Base-by-base conservation (phyloP, 495 filamentous ascomycete genomes). In the Penicillium angulare region DNA sequence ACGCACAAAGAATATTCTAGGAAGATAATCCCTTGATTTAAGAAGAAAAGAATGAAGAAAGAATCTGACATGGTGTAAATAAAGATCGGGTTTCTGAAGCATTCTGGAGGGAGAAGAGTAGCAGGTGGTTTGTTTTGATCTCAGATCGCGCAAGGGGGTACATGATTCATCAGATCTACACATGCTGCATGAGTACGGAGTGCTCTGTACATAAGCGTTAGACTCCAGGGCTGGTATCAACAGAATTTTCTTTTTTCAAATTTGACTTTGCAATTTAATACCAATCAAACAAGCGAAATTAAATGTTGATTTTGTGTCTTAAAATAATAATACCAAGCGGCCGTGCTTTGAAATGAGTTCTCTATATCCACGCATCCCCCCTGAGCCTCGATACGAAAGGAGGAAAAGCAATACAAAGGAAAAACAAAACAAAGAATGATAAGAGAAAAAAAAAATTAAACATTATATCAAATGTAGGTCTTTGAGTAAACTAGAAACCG, bases 101-200 rank as follows among this genome's bases (percentile, higher is more conserved):
- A 39, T 48, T 26, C 45, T 12, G n/a, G 12, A 46, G 21, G 12
- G 17, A 41, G 26, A 43, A 21, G 9, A 13, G n/a, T n/a, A 13
- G 17, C 39, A 5, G 12, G 20, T 49, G 20, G 13, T 44, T 52
- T 59, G 39, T 53, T 56, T 50, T 55, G 55, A 53, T 55, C 17
- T 41, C 46, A 29, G 43, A 53, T 44, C 33, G 49, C 32, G 59
- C 55, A 62, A 62, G 59, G 59, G 58, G 49, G 29, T 27, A 33
- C 24, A 47, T 55, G 59, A 55, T 55, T 20, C 39, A 59, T 59
- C 45, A 47, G 49, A 62, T 42, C 10, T 46, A 32, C n/a, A n/a
- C n/a, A n/a, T n/a, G n/a, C n/a, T n/a, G n/a, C n/a, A n/a, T n/a
- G n/a, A n/a, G n/a, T n/a, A n/a, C n/a, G n/a, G n/a, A n/a, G n/a